These are phyloP conservation scores for Aspergillus arachidicola DNA, from an alignment of 2,329 filamentous ascomycete species.

Conservation along the genomic window DNA sequence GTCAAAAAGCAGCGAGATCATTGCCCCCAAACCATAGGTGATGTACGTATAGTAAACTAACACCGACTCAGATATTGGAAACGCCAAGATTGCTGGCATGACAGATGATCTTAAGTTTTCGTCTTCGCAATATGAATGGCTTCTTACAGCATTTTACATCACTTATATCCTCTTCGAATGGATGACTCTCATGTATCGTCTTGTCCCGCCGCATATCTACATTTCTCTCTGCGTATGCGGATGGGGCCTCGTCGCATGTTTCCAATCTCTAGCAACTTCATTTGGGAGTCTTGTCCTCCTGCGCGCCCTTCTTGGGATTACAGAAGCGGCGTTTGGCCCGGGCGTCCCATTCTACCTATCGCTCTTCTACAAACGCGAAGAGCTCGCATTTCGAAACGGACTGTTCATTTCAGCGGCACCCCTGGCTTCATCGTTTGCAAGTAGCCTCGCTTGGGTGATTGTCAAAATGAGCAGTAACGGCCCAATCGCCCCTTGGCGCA, in stretches of 20 bases:
- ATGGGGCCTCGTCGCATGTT: slow-evolving; percentile 78
- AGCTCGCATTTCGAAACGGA: slow-evolving; percentile 82
- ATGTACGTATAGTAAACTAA: slow-evolving; percentile 19
- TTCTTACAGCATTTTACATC: slow-evolving; percentile 65
- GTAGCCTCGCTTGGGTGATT: slow-evolving; percentile 75
- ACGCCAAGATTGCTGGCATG: slow-evolving; percentile 64
- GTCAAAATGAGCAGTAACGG: slow-evolving; percentile 65
- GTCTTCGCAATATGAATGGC: slow-evolving; percentile 62
- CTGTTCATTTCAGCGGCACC: slow-evolving; percentile 79
- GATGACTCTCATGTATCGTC: slow-evolving; percentile 65
- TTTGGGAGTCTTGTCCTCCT: slow-evolving; percentile 58
- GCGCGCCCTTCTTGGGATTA: slow-evolving; percentile 53
- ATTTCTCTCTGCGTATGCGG: slow-evolving; percentile 65
- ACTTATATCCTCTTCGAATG: slow-evolving; percentile 67
- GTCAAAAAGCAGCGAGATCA: not conserved
- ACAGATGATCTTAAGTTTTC: slow-evolving; percentile 57
- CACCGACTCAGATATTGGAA: slow-evolving; percentile 55
- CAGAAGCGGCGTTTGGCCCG: slow-evolving; percentile 64
- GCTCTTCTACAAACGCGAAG: slow-evolving; percentile 65
- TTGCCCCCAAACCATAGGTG: not conserved
- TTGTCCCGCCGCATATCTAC: slow-evolving; percentile 64
- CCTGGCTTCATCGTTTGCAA: slow-evolving; percentile 69
- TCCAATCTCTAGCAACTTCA: slow-evolving; percentile 69
- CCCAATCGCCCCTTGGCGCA: slow-evolving; percentile 80
- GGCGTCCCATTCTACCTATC: slow-evolving; percentile 67